Percentiles rank a stretch among this genome's conserved stretches.
Evolutionary conservation across 2,329 filamentous ascomycete genomes (phyloP).

Genomic region (Raffaelea albimanens): DNA sequence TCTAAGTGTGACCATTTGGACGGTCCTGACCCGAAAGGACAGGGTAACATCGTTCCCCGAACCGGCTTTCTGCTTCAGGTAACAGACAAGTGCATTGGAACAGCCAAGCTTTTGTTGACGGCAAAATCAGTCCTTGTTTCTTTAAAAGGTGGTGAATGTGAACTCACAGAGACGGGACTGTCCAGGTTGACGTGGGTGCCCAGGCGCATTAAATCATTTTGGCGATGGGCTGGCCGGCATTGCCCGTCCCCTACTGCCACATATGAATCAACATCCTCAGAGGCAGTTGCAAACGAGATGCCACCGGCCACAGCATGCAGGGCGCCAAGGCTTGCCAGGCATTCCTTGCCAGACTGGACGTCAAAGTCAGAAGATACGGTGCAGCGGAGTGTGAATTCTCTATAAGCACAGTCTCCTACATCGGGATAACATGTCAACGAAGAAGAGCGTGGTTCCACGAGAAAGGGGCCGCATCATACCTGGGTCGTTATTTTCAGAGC

Average conservation of each 20-base stretch:
- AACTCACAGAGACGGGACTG: conserved; percentile 55
- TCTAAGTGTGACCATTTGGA: conserved; percentile 67
- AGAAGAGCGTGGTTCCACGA: too few relatives aligned
- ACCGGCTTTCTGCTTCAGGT: conserved; percentile 61
- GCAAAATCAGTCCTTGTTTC: too few relatives aligned
- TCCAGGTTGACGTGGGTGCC: conserved; percentile 65
- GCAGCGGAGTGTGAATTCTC: conserved; percentile 47
- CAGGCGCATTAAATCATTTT: conserved; percentile 58
- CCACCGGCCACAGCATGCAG: conserved; percentile 42
- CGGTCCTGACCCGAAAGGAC: conserved; percentile 48
- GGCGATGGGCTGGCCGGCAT: conserved; percentile 38
- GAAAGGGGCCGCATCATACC: too few relatives aligned
- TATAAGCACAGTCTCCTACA: too few relatives aligned
- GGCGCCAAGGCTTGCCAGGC: conserved; percentile 50
- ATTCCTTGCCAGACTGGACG: conserved; percentile 55
- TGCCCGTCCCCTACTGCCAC: conserved; percentile 25
- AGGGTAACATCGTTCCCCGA: conserved; percentile 34
- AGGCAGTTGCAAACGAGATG: conserved; percentile 36
- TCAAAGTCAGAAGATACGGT: conserved; percentile 65
- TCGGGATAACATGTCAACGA: too few relatives aligned
- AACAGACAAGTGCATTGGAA: conserved; percentile 74
- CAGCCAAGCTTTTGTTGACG: conserved; percentile 51
- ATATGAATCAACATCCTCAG: conserved; percentile 10
- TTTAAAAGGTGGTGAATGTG: too few relatives aligned
- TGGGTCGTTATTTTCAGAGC: too few relatives aligned